These are phyloP conservation scores for Piper betle DNA, from an alignment of 164 flowering plant species.

Conservation along the genomic window DNA sequence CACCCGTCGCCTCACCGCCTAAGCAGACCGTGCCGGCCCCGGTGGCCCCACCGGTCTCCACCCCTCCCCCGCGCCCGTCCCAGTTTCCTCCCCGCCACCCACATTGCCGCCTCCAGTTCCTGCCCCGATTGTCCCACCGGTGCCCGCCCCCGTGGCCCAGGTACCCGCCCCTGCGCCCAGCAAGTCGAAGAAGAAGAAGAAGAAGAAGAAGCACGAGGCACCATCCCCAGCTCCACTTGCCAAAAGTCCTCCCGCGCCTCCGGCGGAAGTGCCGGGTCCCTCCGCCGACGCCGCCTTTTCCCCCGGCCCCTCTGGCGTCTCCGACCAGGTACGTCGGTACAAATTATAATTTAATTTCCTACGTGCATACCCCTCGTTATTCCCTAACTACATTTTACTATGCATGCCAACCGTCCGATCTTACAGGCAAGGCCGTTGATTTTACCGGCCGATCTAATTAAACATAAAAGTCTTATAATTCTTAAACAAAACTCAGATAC, in stretches of 20 bases:
- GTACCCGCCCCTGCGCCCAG: constrained; percentile 22
- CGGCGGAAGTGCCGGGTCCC: constrained; percentile 25
- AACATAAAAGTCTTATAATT: neutral
- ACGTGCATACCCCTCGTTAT: neutral
- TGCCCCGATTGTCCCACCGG: constrained; percentile 15
- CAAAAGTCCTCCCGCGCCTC: constrained; percentile 28
- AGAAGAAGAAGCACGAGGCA: constrained; percentile 8
- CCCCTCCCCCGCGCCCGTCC: constrained; percentile 20
- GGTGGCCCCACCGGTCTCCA: constrained; percentile 2
- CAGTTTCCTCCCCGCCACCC: constrained; percentile 18
- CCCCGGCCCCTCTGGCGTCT: constrained; percentile 16
- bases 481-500: neutral
- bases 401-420: no score
- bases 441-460: neutral
- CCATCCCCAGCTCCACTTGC: constrained; percentile 15
- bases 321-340: constrained; percentile 18
- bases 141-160: constrained; percentile 7
- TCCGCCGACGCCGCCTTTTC: constrained; percentile 5
- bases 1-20: constrained; percentile 4
- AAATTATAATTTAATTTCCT: no score
- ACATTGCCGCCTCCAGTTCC: constrained; percentile 16
- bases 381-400: neutral
- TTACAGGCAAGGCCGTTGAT: neutral
- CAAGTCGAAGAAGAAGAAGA: constrained; percentile 14
- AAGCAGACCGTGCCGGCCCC: neutral